Percentiles rank a stretch among this genome's conserved stretches.
phyloP scores from a whole-genome alignment of 345 rosid species.

The Crucihimalaya himalaica region DNA sequence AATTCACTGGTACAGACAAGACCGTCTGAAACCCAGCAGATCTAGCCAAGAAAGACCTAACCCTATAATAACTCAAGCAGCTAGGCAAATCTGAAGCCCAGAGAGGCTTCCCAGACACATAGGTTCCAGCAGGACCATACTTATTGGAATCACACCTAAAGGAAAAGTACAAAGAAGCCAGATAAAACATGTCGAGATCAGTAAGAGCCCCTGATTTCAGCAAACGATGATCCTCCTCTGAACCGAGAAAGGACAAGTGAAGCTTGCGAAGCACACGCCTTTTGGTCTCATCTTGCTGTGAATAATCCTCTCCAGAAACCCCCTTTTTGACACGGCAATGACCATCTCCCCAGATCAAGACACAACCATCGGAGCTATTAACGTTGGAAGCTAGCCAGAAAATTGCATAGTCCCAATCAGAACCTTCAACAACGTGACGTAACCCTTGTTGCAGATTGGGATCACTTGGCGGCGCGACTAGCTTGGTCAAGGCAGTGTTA shows the following conservation, averaged over 20 bases:
- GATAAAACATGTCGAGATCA: constrained; percentile 73
- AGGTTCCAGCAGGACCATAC: constrained; percentile 62
- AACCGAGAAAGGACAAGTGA: constrained; percentile 53
- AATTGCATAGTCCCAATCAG: constrained; percentile 78
- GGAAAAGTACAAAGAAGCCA: constrained; percentile 64
- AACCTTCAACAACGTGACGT: constrained; percentile 62
- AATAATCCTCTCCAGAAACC: constrained; percentile 41
- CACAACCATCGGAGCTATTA: constrained; percentile 65
- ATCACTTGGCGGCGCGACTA: constrained; percentile 55
- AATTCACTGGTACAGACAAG: constrained; percentile 66
- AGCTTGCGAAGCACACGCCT: constrained; percentile 71
- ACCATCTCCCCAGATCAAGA: constrained; percentile 90
- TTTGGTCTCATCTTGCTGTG: constrained; percentile 60
- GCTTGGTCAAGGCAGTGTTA: constrained; percentile 40
- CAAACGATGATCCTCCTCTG: constrained; percentile 47
- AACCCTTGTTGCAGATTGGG: constrained; percentile 63
- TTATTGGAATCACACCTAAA: constrained; percentile 57
- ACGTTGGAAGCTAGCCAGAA: constrained; percentile 65
- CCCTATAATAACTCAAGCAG: constrained; percentile 60
- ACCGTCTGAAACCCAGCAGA: constrained; percentile 79
- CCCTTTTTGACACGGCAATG: constrained; percentile 47
- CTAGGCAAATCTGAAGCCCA: constrained; percentile 63
- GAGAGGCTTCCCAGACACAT: constrained; percentile 57
- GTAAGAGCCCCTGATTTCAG: constrained; percentile 53
- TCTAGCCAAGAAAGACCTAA: constrained; percentile 74